Percentiles rank a stretch among this genome's conserved stretches.
phyloP scores from a whole-genome alignment of 192 early-diverging fungal species.

The Podochytrium sp. region DNA sequence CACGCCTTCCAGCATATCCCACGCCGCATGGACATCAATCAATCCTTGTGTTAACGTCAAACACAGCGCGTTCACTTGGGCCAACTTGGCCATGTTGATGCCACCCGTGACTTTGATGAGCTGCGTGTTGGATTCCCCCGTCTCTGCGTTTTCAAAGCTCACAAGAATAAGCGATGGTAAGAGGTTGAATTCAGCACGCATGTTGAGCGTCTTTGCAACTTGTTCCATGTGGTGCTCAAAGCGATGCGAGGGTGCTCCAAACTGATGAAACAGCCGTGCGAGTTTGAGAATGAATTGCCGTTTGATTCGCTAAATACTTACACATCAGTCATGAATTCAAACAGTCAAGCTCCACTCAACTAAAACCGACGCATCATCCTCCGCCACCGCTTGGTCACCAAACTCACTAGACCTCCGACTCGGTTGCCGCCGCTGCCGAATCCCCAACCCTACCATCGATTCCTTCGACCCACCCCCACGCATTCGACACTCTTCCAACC shows the following conservation, averaged over 20 bases:
- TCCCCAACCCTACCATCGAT: no score
- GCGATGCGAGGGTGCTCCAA: constrained; percentile 51
- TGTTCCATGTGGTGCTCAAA: constrained; percentile 47
- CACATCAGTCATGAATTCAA: no score
- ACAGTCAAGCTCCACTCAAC: no score
- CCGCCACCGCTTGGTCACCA: no score
- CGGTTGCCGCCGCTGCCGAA: background rate
- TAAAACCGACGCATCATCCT: no score
- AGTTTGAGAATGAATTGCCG: constrained; percentile 52
- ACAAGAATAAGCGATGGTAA: background rate
- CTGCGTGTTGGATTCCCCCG: constrained; percentile 7
- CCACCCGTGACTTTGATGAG: constrained; percentile 8
- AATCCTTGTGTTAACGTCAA: constrained; percentile 32
- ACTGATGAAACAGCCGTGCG: constrained; percentile 39
- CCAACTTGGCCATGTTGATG: constrained; percentile 44
- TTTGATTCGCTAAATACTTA: constrained; percentile 35
- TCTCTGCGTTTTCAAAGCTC: constrained; percentile 7
- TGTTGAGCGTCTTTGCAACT: background rate
- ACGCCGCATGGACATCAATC: constrained; percentile 35
- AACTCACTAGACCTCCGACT: no score
- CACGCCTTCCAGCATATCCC: constrained; percentile 37
- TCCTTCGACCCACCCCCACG: no score
- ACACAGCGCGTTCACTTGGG: constrained; percentile 44
- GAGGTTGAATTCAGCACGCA: constrained; percentile 1
- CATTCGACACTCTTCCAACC: no score